Conservation (phyloP, 2,329 filamentous ascomycete genomes). For the Myrmaecium sp. region DNA sequence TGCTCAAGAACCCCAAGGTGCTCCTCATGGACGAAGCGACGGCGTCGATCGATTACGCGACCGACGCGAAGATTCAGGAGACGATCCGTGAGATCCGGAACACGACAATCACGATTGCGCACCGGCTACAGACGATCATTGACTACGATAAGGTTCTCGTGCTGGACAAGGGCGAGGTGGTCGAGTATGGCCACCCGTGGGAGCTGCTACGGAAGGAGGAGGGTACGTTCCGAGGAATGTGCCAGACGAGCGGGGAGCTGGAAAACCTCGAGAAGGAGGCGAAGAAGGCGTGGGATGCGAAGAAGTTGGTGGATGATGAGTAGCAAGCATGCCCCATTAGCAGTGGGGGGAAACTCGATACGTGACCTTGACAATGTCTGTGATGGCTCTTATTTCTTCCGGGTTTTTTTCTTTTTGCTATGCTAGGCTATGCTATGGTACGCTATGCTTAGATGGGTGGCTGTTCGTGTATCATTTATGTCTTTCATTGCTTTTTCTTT, state of each 20-base stretch:
- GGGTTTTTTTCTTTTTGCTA: too few relatives aligned
- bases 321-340: neutral
- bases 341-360: too few relatives aligned
- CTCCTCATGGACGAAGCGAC: constrained; percentile 99
- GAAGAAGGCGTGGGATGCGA: constrained; percentile 29
- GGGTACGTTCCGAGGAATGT: constrained; percentile 51
- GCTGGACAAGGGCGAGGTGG: constrained; percentile 70
- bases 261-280: constrained; percentile 40
- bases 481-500: too few relatives aligned
- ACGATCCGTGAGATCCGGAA: constrained; percentile 83
- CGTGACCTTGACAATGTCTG: too few relatives aligned
- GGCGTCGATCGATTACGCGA: constrained; percentile 91
- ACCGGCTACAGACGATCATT: constrained; percentile 88
- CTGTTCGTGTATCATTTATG: too few relatives aligned
- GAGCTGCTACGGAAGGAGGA: constrained; percentile 47
- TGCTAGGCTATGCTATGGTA: too few relatives aligned
- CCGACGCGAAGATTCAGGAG: constrained; percentile 88
- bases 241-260: constrained; percentile 44
- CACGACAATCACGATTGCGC: constrained; percentile 93
- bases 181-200: constrained; percentile 84
- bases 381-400: too few relatives aligned
- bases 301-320: constrained; percentile 17
- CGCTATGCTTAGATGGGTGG: too few relatives aligned
- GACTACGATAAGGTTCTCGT: constrained; percentile 97
- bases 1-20: constrained; percentile 81